Base-by-base conservation (phyloP, 2,329 filamentous ascomycete species). In the Colletotrichum navitas region DNA sequence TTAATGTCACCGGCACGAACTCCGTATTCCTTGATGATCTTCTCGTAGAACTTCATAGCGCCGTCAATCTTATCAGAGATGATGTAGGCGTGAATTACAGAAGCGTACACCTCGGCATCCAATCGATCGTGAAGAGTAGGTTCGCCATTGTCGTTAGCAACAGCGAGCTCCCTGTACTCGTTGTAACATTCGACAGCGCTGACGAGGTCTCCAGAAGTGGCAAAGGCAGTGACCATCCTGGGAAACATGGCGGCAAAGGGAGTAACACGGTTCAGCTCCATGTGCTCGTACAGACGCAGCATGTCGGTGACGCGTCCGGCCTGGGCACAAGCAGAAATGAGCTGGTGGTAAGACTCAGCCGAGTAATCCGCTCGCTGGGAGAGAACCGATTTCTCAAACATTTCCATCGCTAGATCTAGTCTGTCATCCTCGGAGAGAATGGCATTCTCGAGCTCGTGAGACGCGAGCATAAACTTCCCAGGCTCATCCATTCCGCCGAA, bases 161-260 rank as follows among this genome's bases (percentile, higher is more conserved):
- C 90, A n/a, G 95, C 95, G 52, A 98, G 86, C 56, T 90, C 89
- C 78, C 94, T 94, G 86, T 98, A 98, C 82, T 97, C 94, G 74
- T 97, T 95, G 83, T 98, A 99, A 82, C 94, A 94, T 80, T 97
- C 94, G 8, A 98, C 93, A 26, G 95, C 96, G 76, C 93, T 97
- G 76, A 91, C 87, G 55, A 98, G 84, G 79, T 98, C 94, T 61
- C 94, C 93, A 14, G 88, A 89, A 52, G 89, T 88, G 72, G 94
- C 94, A 79, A 97, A 98, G 0, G 95, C 94, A n/a, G 93, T 91
- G 80, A 99, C 98, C 93, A 99, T 97, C 24, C 92, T 89, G 1
- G 94, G 93, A 82, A 97, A 98, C 63, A 95, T 93, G 56, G 92
- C 90, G 7, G 94, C 92, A 70, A 92, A 91, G 0, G 95, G 94